Evolutionary conservation across 495 filamentous ascomycete species (phyloP), one percentile per base, ranked within the genome.

Genomic region (Hypoxylon trugodes): DNA sequence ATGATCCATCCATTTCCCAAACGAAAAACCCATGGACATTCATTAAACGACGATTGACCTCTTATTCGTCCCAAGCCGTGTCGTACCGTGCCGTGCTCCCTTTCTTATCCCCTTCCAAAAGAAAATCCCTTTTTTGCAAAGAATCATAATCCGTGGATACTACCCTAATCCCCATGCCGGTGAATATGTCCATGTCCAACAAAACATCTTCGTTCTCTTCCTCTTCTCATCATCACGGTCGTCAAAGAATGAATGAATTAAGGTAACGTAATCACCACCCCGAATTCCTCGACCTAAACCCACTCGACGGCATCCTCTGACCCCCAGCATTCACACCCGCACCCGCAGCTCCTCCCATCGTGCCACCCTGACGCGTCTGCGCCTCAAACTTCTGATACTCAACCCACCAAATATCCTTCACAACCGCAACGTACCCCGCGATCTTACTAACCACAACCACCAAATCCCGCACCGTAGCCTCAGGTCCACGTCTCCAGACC

Each of bases 401-500:
- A 51, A 76, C 71, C 60, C 80, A 71, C 75, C 87, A 88, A 24
- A 90, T 82, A 19, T 76, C 72, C 56, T 75, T 69, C 46, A 88
- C 75, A 5, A 82, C 81, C 53, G 76, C 74, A 2, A 77, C 57
- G 78, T 85, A 87, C 0, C 80, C 86, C 1, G 56, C 62, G 1
- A 74, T 8, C 59, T 65, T 64, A 21, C 62, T 22, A n/a, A 49
- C 61, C 3, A 77, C 6, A 1, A 72, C 66, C 1, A 82, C 56
- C 64, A 79, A 52, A 63, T 93, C 91, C 18, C 76, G 73, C 33
- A 81, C 58, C 4, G 84, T 84, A 43, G 82, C 79, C 70, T 87
- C 89, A 53, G 86, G 45, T 0, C 91, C 92, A 9, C 86, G 74
- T 51, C 80, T 80, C 72, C 83, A 93, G 9, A 91, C 77, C 55